phyloP scores from a whole-genome alignment of 768 basidiomycete species.

The Clitopilus passeckerianus region DNA sequence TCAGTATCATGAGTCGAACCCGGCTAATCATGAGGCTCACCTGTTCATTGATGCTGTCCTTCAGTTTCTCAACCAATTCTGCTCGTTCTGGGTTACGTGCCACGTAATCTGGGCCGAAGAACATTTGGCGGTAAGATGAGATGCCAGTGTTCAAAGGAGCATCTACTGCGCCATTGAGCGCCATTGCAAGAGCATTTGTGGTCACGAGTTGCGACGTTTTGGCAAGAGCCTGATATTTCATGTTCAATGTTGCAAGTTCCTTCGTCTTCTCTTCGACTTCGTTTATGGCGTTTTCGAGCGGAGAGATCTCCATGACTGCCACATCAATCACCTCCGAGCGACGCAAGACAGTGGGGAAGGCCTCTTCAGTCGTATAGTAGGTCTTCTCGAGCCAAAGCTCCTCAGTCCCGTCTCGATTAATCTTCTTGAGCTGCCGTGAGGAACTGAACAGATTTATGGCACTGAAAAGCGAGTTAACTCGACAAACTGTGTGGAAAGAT shows the following conservation, averaged over 20 bases:
- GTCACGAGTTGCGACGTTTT: constrained; percentile 70
- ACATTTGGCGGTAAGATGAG: constrained; percentile 69
- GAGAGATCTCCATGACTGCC: constrained; percentile 74
- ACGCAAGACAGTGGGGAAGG: constrained; percentile 87
- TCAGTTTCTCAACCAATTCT: constrained; percentile 69
- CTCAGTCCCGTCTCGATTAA: constrained; percentile 58
- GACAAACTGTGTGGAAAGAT: not conserved
- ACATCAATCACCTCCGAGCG: constrained; percentile 80
- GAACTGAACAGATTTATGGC: constrained; percentile 82
- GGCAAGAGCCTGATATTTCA: constrained; percentile 72
- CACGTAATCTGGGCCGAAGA: constrained; percentile 69
- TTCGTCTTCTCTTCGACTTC: constrained; percentile 80
- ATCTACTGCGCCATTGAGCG: constrained; percentile 84
- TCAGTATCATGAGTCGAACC: not conserved
- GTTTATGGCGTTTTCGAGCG: constrained; percentile 75
- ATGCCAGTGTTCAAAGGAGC: constrained; percentile 75
- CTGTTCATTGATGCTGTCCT: constrained; percentile 75
- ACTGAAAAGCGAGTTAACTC: constrained; percentile 31
- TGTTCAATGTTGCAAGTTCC: constrained; percentile 64
- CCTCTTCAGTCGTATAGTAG: constrained; percentile 78
- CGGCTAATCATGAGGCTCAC: constrained; percentile 34
- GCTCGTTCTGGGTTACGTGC: constrained; percentile 63
- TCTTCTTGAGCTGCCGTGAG: constrained; percentile 61
- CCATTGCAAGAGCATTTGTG: constrained; percentile 82
- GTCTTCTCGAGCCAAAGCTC: constrained; percentile 90